phyloP scores from a whole-genome alignment of 176 grass and related monocot genomes.

The Phoenix dactylifera region DNA sequence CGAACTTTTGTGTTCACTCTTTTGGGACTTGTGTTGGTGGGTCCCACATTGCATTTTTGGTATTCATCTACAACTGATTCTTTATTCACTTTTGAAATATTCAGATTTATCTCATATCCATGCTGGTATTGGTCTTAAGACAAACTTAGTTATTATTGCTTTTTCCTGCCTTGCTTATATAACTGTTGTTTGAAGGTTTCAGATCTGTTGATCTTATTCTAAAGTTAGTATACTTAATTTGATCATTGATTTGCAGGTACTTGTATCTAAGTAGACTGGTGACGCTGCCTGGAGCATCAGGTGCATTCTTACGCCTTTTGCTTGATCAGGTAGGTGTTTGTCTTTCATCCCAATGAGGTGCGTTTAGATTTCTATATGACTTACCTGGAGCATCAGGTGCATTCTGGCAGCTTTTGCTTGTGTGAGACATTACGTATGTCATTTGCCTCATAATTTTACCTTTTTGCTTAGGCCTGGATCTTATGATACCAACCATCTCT shows the following conservation, averaged over 20 bases:
- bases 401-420: neutral
- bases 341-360: neutral
- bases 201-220: neutral
- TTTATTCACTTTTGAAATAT: conserved; percentile 9
- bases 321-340: conserved; percentile 66
- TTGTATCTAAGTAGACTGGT: conserved; percentile 91
- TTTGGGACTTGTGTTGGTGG: conserved; percentile 70
- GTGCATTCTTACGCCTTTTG: conserved; percentile 56
- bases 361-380: neutral
- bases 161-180: conserved; percentile 12
- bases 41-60: conserved; percentile 73
- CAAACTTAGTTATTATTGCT: neutral
- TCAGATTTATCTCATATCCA: neutral
- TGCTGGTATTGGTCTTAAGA: neutral
- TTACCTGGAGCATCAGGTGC: neutral
- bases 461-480: no score
- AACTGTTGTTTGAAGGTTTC: no score
- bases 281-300: conserved; percentile 37
- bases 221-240: conserved; percentile 1
- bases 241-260: conserved; percentile 47
- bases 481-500: no score
- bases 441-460: no score
- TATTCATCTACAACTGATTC: conserved; percentile 27
- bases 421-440: no score
- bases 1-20: conserved; percentile 82